Evolutionary conservation across 306 rosid genomes (phyloP), one percentile per base, ranked within the genome.

Genomic region (Glycyrrhiza uralensis): DNA sequence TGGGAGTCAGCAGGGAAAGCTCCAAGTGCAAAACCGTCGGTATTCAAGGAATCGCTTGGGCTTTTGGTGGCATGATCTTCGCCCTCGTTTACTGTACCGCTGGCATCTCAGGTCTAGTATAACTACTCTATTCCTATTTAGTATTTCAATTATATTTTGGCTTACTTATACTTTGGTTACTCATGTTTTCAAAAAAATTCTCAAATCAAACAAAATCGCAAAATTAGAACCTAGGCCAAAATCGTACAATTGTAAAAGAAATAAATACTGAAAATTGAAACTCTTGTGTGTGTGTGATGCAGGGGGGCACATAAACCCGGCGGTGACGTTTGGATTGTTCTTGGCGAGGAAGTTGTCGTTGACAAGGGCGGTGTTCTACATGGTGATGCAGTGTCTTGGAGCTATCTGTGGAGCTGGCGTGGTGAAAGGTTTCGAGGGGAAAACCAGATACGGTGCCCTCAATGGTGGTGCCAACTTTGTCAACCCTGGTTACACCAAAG

Each of bases 61-160:
- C 87, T 70, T 83, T 83, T 42, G 87, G 87, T 36, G 87, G 87
- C 74, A 83, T 83, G 87, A 83, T 83, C 75, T 83, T 83, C 36
- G 87, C 87, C 15, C 87, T 83, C 28, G 87, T 83, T 11, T 83
- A 83, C 72, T 80, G 80, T 71, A 83, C 87, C 15, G 87, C 87
- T 15, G 87, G 87, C 2, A 83, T 83, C 62, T 83, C 87, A 76
- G 87, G 87, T 83, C 5, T n/a, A n/a, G n/a, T n/a, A n/a, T n/a
- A n/a, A n/a, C n/a, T n/a, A n/a, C n/a, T n/a, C n/a, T 35, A 18
- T 58, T 30, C 5, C 44, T 56, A 6, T n/a, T 56, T 12, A n/a
- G n/a, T n/a, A 12, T 42, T 12, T 44, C 8, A 6, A 15, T 17
- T n/a, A n/a, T n/a, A n/a, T n/a, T n/a, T n/a, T n/a, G n/a, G n/a